Evolutionary conservation across 2,329 filamentous ascomycete genomes (phyloP).

Genomic region (Cadophora malorum): DNA sequence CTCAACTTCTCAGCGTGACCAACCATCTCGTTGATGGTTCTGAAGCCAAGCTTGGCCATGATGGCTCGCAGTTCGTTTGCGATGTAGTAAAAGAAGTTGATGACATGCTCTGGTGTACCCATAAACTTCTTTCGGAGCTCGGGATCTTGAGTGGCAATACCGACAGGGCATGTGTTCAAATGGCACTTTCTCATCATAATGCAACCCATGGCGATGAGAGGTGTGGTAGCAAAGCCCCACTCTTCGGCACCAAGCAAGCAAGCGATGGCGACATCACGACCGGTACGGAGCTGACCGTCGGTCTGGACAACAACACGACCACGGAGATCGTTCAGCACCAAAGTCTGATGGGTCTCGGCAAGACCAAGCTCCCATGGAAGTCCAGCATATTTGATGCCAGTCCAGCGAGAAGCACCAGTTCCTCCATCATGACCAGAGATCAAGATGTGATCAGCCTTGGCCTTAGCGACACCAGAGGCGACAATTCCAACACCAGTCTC

Average conservation of each 20-base stretch:
- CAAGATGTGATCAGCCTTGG: slow-evolving; percentile 94
- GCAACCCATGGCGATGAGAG: slow-evolving; percentile 95
- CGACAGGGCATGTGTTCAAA: slow-evolving; percentile 82
- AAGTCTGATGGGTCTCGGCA: slow-evolving; percentile 94
- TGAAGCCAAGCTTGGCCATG: slow-evolving; percentile 94
- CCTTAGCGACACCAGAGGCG: slow-evolving; percentile 95
- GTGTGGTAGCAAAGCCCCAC: slow-evolving; percentile 95
- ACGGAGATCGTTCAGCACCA: slow-evolving; percentile 94
- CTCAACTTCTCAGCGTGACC: slow-evolving; percentile 86
- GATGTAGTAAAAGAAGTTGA: slow-evolving; percentile 95
- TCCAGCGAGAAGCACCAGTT: slow-evolving; percentile 96
- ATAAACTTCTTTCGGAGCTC: slow-evolving; percentile 92
- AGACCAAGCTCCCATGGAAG: slow-evolving; percentile 96
- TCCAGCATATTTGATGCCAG: slow-evolving; percentile 97
- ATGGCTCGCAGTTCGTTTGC: slow-evolving; percentile 95
- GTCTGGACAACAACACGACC: slow-evolving; percentile 96
- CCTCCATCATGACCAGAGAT: slow-evolving; percentile 98
- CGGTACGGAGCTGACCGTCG: slow-evolving; percentile 91
- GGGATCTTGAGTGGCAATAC: slow-evolving; percentile 96
- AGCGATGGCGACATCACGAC: slow-evolving; percentile 91
- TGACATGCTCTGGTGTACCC: slow-evolving; percentile 93
- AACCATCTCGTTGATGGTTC: slow-evolving; percentile 97
- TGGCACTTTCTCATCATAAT: slow-evolving; percentile 83
- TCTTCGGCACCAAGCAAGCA: slow-evolving; percentile 97
- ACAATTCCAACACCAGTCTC: slow-evolving; percentile 98